A percentile compares a stretch with the other conserved stretches of the same genome.
Evolutionary conservation across 2,329 filamentous ascomycete genomes (phyloP).

Genomic region (Chaetoscypha palmicola): DNA sequence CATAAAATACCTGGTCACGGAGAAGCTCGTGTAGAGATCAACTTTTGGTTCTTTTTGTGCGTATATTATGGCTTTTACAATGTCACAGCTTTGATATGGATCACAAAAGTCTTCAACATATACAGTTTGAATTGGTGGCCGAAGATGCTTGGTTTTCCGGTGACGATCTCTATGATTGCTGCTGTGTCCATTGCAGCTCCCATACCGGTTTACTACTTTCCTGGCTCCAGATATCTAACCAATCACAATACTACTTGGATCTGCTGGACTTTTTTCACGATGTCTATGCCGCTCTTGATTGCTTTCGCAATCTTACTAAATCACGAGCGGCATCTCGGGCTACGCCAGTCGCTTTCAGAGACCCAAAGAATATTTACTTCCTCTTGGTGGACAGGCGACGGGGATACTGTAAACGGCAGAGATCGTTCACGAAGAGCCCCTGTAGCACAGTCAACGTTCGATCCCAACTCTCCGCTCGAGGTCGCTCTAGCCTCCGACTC

Average conservation of each 20-base stretch:
- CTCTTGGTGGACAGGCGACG: constrained; percentile 58
- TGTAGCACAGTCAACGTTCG: constrained; percentile 29
- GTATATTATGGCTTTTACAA: constrained; percentile 66
- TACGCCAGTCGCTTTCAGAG: constrained; percentile 55
- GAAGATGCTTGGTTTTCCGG: constrained; percentile 53
- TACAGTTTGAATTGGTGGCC: constrained; percentile 70
- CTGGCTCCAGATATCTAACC: constrained; percentile 46
- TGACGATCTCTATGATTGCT: constrained; percentile 56
- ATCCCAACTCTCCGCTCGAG: constrained; percentile 28
- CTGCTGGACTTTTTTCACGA: constrained; percentile 62
- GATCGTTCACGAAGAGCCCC: constrained; percentile 34
- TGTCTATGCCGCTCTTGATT: constrained; percentile 61
- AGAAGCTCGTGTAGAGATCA: constrained; percentile 54
- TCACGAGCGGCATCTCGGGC: constrained; percentile 55
- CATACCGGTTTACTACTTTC: constrained; percentile 52
- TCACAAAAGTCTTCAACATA: constrained; percentile 65
- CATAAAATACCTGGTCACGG: constrained; percentile 54
- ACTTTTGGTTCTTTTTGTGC: constrained; percentile 66
- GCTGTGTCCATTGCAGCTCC: constrained; percentile 52
- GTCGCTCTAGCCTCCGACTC: constrained; percentile 26
- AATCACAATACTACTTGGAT: constrained; percentile 62
- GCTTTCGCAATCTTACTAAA: constrained; percentile 57
- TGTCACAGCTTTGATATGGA: constrained; percentile 60
- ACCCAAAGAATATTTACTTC: constrained; percentile 61
- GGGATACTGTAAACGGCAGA: constrained; percentile 36